Evolutionary conservation across 1,139 yeast genomes (phyloP).

Genomic region (Taphrina pruni): DNA sequence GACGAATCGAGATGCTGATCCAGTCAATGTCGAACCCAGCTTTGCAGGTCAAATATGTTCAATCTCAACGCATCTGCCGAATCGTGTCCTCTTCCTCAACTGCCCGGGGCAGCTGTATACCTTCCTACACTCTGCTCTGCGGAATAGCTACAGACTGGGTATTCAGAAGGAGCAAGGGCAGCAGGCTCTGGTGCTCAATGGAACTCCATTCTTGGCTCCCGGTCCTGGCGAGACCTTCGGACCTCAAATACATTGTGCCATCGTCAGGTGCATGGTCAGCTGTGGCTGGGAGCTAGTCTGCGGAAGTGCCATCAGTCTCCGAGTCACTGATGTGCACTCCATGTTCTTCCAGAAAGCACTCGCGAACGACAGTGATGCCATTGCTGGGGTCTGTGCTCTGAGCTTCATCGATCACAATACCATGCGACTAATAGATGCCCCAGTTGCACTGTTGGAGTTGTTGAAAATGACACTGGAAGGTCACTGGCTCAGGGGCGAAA

Average conservation of each 20-base stretch:
- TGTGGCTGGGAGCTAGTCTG: constrained; percentile 33
- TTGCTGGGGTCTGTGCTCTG: constrained; percentile 27
- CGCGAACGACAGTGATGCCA: not conserved
- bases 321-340: constrained; percentile 28
- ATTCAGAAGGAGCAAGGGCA: constrained; percentile 27
- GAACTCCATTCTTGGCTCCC: constrained; percentile 23
- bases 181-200: constrained; percentile 24
- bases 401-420: constrained; percentile 16
- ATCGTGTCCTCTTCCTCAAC: constrained; percentile 25
- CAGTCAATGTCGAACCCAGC: constrained; percentile 33
- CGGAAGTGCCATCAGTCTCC: constrained; percentile 19
- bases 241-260: constrained; percentile 27
- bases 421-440: constrained; percentile 30
- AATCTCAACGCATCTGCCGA: constrained; percentile 34
- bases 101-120: constrained; percentile 31
- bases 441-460: constrained; percentile 27
- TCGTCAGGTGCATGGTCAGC: constrained; percentile 30
- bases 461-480: constrained; percentile 20
- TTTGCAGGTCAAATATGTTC: constrained; percentile 30
- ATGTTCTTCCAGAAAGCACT: constrained; percentile 26
- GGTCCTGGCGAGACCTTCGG: constrained; percentile 32
- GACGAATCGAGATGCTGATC: constrained; percentile 34
- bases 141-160: constrained; percentile 26
- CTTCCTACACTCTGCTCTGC: constrained; percentile 26
- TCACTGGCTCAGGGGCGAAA: constrained; percentile 18